phyloP scores from a whole-genome alignment of 495 filamentous ascomycete species.

The Aspergillus kassunensis region DNA sequence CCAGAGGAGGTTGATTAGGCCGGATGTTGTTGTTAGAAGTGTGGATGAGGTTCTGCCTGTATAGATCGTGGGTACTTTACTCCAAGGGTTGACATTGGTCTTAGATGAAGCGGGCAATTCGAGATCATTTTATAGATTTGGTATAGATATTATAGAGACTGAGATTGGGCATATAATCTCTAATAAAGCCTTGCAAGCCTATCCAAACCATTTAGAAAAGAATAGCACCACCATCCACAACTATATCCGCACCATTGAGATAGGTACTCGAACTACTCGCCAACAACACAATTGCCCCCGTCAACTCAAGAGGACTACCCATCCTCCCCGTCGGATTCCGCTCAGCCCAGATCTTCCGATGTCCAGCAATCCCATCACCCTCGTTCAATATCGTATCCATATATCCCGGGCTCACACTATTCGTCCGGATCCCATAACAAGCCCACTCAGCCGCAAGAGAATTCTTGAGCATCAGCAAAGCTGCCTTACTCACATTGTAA shows the following conservation, averaged over 20 bases:
- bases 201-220: not conserved
- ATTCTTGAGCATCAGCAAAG: constrained; percentile 28
- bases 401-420: constrained; percentile 65
- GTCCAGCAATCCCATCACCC: constrained; percentile 53
- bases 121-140: too few species aligned
- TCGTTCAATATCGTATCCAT: constrained; percentile 76
- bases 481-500: constrained; percentile 44
- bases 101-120: too few species aligned
- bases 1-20: constrained; percentile 22
- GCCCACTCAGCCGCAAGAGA: constrained; percentile 46
- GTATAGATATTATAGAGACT: too few species aligned
- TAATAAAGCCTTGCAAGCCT: too few species aligned
- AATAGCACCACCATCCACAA: constrained; percentile 46
- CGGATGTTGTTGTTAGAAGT: constrained; percentile 30
- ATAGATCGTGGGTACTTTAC: too few species aligned
- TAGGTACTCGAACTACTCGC: constrained; percentile 59
- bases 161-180: too few species aligned
- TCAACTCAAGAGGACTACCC: constrained; percentile 60
- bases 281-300: constrained; percentile 63
- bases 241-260: constrained; percentile 61
- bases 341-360: constrained; percentile 53
- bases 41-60: constrained; percentile 10
- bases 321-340: constrained; percentile 67
- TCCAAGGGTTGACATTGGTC: too few species aligned
- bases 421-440: constrained; percentile 58